Base-by-base conservation (phyloP, 1,284 basidiomycete genomes). In the Polyporus tsugae region DNA sequence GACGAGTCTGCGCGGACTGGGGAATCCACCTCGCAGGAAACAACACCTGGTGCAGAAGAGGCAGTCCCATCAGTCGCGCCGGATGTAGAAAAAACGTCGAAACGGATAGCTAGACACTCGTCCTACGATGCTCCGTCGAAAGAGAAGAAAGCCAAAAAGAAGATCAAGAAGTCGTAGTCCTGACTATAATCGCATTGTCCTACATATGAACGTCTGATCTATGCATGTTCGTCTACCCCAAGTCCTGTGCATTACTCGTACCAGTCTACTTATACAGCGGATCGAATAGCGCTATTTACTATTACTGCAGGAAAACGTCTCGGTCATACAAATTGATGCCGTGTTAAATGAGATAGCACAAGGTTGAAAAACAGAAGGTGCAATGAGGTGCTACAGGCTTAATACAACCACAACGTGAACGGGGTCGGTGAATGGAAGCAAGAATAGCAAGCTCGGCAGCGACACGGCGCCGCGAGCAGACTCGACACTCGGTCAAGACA, bases 251-350 rank as follows among this genome's bases (percentile, higher is more conserved):
- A 70, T 68, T 70, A 70, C 64, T 67, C 61, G 61, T 39, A 53
- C 22, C 29, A 42, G 46, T 68, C 64, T 70, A 68, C 49, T 65
- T 65, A 64, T 70, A 70, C 69, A 70, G 53, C 52, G 63, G 49
- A 33, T 22, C 46, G 66, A 62, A 60, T 65, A 65, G 65, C 63
- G 69, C 41, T 62, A 65, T 65, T 55, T 66, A 60, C 49, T 64
- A 66, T 42, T 62, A 62, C 57, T 52, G 53, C 44, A 55, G n/a
- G 38, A 57, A 53, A 57, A 63, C 38, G 29, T n/a, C 25, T 29
- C 35, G 58, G 38, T 62, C 62, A 39, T 67, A 70, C 65, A 64
- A 39, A 62, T 25, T 3, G 13, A 52, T 67, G 46, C 38, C 9
- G 9, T 33, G 52, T 33, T 10, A 15, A 10, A 10, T 11, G 55